Evolutionary conservation across 352 stramenopile genomes (phyloP), one percentile per base, ranked within the genome.

Genomic region (Pythium scleroteichum): DNA sequence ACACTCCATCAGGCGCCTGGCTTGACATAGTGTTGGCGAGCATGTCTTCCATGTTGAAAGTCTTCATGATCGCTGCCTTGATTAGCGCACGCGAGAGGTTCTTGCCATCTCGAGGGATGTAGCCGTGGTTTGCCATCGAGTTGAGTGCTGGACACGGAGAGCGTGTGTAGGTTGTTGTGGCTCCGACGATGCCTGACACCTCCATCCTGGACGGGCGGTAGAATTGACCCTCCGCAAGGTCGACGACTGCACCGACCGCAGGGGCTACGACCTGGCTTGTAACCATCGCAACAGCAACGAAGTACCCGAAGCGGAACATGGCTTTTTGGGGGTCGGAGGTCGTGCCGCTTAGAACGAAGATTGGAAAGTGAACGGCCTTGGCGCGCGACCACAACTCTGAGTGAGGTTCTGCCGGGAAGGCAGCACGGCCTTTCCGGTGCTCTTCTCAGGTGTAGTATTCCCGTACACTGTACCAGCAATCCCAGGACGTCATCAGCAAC

Each of bases 101-200:
- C 57, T 82, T 76, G 50, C 76, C 74, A 40, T 77, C 73, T 19
- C 79, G 76, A 24, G 73, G 68, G 12, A 85, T 35, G 48, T 73
- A 63, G 16, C 73, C 73, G 57, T 85, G 71, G 65, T 85, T 85
- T 16, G 76, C 71, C 20, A 85, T 52, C 20, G 76, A 42, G 44
- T 82, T 85, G 22, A 85, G 62, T 23, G 67, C 71, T 23, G 76
- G 76, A n/a, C 76, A 85, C 8, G 76, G 76, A 13, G 66, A 78
- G 0, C 72, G 72, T 73, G 2, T 41, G 46, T 53, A 53, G 4
- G 29, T 17, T 4, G 72, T 70, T 19, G 59, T 71, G 16, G 63
- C 70, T 20, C 62, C 55, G 0, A 59, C 42, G 0, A 72, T n/a
- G 13, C 72, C 72, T 1, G 72, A 78, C 22, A 65, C 59, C 32